phyloP scores from a whole-genome alignment of 305 asterid species.

The Fraxinus dipetala region DNA sequence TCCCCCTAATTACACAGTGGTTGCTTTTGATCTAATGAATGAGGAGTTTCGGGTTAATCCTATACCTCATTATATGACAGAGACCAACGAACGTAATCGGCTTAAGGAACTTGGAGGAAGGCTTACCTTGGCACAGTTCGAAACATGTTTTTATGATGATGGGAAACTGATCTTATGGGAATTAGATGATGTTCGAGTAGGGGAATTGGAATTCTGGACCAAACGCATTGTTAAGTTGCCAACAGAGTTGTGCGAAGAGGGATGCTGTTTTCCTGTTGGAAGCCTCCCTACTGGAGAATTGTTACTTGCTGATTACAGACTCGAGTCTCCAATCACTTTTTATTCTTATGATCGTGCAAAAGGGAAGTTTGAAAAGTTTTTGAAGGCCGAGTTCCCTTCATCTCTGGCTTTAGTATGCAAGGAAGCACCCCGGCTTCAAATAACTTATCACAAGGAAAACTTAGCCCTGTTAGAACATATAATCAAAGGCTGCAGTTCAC shows the following conservation, averaged over 20 bases:
- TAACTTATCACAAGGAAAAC: not conserved
- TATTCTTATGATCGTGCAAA: not conserved
- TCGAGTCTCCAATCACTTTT: not conserved
- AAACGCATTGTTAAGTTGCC: not conserved
- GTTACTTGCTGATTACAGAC: not conserved
- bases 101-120: conserved; percentile 6
- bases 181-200: not conserved
- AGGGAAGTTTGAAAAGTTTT: conserved; percentile 7
- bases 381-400: not conserved
- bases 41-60: not conserved
- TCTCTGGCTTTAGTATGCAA: not conserved
- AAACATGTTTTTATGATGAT: not conserved
- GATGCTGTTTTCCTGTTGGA: not conserved
- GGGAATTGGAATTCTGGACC: not conserved
- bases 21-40: not conserved
- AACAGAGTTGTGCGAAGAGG: not conserved
- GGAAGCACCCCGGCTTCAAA: not conserved
- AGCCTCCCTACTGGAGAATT: conserved; percentile 2
- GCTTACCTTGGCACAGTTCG: not conserved
- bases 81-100: not conserved
- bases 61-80: not conserved
- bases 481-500: not conserved
- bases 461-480: not conserved
- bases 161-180: conserved; percentile 1
- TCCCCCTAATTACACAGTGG: not conserved